Evolutionary conservation across 768 basidiomycete species (phyloP).

Genomic region (Gyrodon lividus): DNA sequence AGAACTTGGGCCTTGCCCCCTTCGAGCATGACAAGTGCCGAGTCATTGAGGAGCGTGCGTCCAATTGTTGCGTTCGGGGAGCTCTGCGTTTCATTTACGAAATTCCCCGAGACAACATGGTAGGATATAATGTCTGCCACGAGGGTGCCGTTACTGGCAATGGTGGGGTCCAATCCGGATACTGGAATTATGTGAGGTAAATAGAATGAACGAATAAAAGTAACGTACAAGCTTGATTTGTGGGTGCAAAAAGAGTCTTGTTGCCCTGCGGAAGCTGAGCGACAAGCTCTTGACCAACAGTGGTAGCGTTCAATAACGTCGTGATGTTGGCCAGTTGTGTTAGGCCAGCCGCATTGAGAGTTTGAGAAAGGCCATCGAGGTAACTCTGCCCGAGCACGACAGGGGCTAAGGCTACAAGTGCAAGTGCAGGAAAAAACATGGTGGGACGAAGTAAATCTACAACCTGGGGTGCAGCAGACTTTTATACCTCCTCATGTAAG

Average conservation of each 20-base stretch:
- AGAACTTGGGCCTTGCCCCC: constrained; percentile 59
- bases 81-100: constrained; percentile 39
- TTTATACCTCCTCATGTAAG: background rate
- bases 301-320: constrained; percentile 42
- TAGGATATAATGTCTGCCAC: constrained; percentile 54
- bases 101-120: constrained; percentile 55
- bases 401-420: constrained; percentile 25
- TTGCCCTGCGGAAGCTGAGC: constrained; percentile 41
- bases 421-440: constrained; percentile 21
- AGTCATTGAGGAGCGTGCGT: constrained; percentile 57
- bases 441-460: background rate
- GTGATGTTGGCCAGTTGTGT: constrained; percentile 42
- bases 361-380: constrained; percentile 34
- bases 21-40: constrained; percentile 50
- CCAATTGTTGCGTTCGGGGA: constrained; percentile 63
- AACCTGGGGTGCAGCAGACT: background rate
- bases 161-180: background rate
- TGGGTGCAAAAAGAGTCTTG: constrained; percentile 57
- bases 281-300: constrained; percentile 44
- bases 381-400: constrained; percentile 33
- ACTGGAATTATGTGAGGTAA: constrained; percentile 13
- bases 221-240: constrained; percentile 52
- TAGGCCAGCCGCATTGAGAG: constrained; percentile 41
- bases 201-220: background rate
- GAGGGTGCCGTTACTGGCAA: constrained; percentile 31